phyloP scores from a whole-genome alignment of 179 eudicot genomes.

The Camellia oleifera region DNA sequence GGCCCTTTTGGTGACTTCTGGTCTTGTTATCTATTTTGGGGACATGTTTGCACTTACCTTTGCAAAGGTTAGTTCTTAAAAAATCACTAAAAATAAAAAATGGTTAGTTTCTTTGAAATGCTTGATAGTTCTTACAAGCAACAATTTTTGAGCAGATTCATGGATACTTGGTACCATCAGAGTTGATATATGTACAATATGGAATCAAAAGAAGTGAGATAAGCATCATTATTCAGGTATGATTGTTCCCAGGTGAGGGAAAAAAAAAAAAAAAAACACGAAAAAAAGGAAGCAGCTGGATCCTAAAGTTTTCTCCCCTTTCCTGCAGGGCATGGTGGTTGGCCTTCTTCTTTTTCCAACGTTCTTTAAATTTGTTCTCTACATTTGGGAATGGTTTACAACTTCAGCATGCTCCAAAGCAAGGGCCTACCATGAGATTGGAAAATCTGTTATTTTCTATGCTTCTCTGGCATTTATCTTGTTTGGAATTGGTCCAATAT shows the following conservation, averaged over 20 bases:
- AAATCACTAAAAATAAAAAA: conserved; percentile 5
- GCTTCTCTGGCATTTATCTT: conserved; percentile 44
- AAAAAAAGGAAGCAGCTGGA: conserved; percentile 6
- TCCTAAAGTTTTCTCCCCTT: conserved; percentile 13
- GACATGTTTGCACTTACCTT: conserved; percentile 72
- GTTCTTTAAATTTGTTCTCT: conserved; percentile 43
- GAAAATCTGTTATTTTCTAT: conserved; percentile 62
- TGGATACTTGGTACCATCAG: conserved; percentile 29
- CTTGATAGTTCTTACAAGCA: background rate
- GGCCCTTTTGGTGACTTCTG: conserved; percentile 79
- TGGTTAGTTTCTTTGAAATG: conserved; percentile 19
- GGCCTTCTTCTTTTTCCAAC: conserved; percentile 83
- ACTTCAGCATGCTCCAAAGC: conserved; percentile 24
- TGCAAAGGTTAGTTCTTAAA: conserved; percentile 53
- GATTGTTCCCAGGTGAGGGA: conserved; percentile 3
- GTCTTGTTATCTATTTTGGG: conserved; percentile 77
- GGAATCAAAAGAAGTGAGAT: conserved; percentile 70
- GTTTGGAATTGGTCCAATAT: conserved; percentile 53
- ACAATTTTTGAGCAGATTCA: conserved; percentile 36
- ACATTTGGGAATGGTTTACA: conserved; percentile 28
- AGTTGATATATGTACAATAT: conserved; percentile 23
- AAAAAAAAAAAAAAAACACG: background rate
- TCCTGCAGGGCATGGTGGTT: conserved; percentile 70
- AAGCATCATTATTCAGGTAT: conserved; percentile 83
- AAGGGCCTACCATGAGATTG: conserved; percentile 36